Conservation (phyloP, 257 asterid genomes). For the Dorcoceras hygrometricum region DNA sequence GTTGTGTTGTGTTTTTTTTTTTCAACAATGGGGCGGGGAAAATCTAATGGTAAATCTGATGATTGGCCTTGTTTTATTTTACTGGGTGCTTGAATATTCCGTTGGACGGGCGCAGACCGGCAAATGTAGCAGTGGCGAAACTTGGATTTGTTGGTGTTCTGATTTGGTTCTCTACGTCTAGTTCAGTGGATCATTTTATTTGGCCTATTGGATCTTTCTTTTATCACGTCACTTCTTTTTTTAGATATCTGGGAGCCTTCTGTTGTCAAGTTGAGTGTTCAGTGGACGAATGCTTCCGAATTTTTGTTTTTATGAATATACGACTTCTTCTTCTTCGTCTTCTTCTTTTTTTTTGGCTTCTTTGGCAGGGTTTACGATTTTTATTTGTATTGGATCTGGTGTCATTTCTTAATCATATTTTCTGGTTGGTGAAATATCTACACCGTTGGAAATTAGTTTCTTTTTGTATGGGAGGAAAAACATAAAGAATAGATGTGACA, state of each 20-base stretch:
- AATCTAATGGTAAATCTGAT: neutral
- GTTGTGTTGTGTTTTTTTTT: neutral
- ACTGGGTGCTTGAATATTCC: neutral
- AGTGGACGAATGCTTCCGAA: neutral
- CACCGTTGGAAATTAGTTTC: conserved; percentile 9
- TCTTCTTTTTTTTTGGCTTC: neutral
- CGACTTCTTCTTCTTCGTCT: too few species aligned
- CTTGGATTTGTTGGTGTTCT: neutral
- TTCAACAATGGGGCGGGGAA: too few species aligned
- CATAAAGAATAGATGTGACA: conserved; percentile 21
- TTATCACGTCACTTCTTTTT: neutral
- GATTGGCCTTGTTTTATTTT: neutral
- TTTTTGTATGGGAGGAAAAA: conserved; percentile 19
- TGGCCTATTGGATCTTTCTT: neutral
- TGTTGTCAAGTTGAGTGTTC: neutral
- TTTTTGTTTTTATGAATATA: too few species aligned
- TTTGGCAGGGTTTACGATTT: neutral
- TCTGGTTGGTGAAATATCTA: neutral
- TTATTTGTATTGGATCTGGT: neutral
- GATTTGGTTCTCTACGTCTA: neutral
- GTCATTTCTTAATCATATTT: neutral
- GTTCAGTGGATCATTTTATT: neutral
- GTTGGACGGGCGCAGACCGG: neutral
- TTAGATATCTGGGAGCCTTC: neutral
- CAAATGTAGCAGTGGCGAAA: neutral